These are phyloP conservation scores for Lentinula detonsa DNA, from an alignment of 768 basidiomycete genomes.

Conservation along the genomic window DNA sequence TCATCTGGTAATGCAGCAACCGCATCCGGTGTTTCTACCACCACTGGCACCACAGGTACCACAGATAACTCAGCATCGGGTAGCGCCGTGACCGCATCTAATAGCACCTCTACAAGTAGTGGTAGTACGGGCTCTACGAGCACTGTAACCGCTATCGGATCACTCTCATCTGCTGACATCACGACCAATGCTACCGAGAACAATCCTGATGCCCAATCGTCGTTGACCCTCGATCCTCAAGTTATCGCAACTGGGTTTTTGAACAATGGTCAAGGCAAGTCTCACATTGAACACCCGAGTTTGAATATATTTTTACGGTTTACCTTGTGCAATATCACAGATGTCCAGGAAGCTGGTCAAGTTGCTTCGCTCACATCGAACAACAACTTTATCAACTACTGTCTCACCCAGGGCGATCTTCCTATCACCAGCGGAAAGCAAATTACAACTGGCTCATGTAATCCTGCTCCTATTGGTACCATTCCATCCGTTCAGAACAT, in stretches of 20 bases:
- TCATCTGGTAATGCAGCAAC: conserved; percentile 12
- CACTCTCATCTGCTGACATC: conserved; percentile 10
- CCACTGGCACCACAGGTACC: conserved; percentile 4
- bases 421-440: conserved; percentile 33
- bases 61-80: conserved; percentile 6
- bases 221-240: conserved; percentile 33
- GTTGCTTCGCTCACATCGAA: conserved; percentile 52
- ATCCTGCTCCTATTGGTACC: conserved; percentile 52
- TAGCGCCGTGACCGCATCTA: conserved; percentile 6
- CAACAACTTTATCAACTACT: conserved; percentile 76
- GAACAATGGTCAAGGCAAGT: conserved; percentile 37
- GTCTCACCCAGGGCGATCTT: conserved; percentile 35
- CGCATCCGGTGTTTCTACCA: conserved; percentile 5
- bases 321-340: background rate
- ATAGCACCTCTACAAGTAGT: conserved; percentile 2
- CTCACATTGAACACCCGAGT: conserved; percentile 12
- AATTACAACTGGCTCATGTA: conserved; percentile 36
- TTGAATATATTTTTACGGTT: conserved; percentile 6
- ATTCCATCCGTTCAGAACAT: conserved; percentile 44
- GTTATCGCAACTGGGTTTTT: conserved; percentile 54
- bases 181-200: conserved; percentile 9
- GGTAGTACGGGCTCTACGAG: conserved; percentile 15
- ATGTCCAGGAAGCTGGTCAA: conserved; percentile 35
- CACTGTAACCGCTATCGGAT: conserved; percentile 12
- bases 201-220: conserved; percentile 36